These are phyloP conservation scores for Suhomyces sp. DNA, from an alignment of 805 yeast genomes.

Conservation along the genomic window DNA sequence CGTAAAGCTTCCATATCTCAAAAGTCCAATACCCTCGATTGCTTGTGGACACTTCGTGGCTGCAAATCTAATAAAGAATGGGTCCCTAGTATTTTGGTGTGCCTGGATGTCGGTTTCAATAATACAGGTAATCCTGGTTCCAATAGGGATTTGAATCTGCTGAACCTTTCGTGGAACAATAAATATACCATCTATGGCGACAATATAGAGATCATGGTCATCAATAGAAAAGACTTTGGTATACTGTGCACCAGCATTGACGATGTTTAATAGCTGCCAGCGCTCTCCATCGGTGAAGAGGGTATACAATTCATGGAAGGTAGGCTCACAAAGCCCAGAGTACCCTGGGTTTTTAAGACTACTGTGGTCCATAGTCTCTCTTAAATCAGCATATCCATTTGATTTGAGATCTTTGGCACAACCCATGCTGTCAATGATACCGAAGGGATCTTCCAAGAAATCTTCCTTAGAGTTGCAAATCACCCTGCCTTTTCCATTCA, in stretches of 20 bases:
- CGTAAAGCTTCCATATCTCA: slow-evolving; percentile 19
- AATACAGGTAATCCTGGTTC: slow-evolving; percentile 27
- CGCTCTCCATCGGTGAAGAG: slow-evolving; percentile 18
- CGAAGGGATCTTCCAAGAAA: slow-evolving; percentile 4
- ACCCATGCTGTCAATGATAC: slow-evolving; percentile 21
- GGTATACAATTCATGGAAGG: slow-evolving; percentile 17
- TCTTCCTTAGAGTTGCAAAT: slow-evolving; percentile 17
- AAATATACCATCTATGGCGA: slow-evolving; percentile 34
- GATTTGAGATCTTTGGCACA: slow-evolving; percentile 16
- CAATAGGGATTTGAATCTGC: slow-evolving; percentile 31
- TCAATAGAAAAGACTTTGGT: slow-evolving; percentile 33
- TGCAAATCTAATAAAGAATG: slow-evolving; percentile 28
- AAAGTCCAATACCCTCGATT: slow-evolving; percentile 25
- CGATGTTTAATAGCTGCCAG: slow-evolving; percentile 28
- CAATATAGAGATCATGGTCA: slow-evolving; percentile 27
- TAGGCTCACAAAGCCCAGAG: slow-evolving; percentile 20
- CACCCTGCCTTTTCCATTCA: slow-evolving; percentile 32
- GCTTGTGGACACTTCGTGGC: slow-evolving; percentile 28
- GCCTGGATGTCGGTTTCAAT: slow-evolving; percentile 20
- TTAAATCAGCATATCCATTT: slow-evolving; percentile 13
- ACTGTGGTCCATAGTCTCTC: slow-evolving; percentile 13
- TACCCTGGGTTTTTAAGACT: slow-evolving; percentile 26
- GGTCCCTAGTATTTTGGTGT: slow-evolving; percentile 16
- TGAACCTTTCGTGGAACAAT: slow-evolving; percentile 23
- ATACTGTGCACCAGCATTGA: slow-evolving; percentile 36